Percentiles rank a stretch among this genome's conserved stretches.
These are phyloP conservation scores for Aschersonia sp. DNA, from an alignment of 2,329 filamentous ascomycete genomes.

Conservation along the genomic window DNA sequence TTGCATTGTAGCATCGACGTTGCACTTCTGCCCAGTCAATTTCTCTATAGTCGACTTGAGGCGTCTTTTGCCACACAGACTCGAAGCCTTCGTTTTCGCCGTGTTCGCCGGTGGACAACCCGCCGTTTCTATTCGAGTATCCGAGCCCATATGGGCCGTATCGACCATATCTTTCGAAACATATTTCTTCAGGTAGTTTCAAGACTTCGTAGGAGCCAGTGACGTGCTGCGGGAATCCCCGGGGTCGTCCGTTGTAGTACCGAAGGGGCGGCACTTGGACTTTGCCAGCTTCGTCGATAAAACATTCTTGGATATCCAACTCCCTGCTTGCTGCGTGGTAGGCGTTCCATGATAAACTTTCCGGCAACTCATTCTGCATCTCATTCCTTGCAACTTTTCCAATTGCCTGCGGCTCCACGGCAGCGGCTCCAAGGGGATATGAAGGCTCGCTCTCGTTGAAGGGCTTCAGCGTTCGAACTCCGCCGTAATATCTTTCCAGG, in stretches of 20 bases:
- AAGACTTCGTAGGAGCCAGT: constrained; percentile 79
- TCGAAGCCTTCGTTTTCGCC: constrained; percentile 73
- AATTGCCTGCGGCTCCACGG: constrained; percentile 5
- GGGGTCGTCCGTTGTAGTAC: constrained; percentile 63
- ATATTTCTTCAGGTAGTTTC: constrained; percentile 68
- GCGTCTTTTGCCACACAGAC: constrained; percentile 55
- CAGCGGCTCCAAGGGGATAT: constrained; percentile 55
- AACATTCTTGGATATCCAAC: constrained; percentile 54
- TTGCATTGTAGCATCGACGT: constrained; percentile 55
- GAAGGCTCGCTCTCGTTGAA: constrained; percentile 58
- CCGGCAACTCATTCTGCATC: constrained; percentile 1
- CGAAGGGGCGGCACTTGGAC: constrained; percentile 55
- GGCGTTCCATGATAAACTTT: constrained; percentile 20
- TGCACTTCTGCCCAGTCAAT: constrained; percentile 72
- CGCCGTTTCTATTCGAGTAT: constrained; percentile 65
- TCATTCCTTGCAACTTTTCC: constrained; percentile 7
- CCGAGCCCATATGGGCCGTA: constrained; percentile 83
- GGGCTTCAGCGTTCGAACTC: constrained; percentile 57
- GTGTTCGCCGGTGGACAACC: constrained; percentile 71
- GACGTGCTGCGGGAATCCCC: constrained; percentile 71
- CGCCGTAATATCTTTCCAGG: constrained; percentile 79
- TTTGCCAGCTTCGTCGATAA: constrained; percentile 52
- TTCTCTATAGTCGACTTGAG: constrained; percentile 62
- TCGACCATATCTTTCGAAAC: constrained; percentile 83
- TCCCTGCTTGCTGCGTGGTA: constrained; percentile 26